Evolutionary conservation across 768 basidiomycete species (phyloP).

Genomic region (Xerocomellus amylosporus): DNA sequence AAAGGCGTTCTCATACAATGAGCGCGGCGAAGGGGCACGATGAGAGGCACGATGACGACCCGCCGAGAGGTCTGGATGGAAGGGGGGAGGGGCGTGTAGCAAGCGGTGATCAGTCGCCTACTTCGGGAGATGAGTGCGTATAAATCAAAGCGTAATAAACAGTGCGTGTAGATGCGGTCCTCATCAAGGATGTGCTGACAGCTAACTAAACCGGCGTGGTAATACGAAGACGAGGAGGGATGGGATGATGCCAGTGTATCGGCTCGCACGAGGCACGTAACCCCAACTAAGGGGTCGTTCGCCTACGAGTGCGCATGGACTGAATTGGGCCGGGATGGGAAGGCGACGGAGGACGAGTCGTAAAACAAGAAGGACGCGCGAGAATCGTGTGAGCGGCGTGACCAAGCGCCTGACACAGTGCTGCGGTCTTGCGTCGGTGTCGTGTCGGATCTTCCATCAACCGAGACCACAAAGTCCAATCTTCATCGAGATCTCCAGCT

Average conservation of each 20-base stretch:
- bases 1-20: slow-evolving; percentile 37
- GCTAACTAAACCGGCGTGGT: slow-evolving; percentile 25
- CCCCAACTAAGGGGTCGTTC: slow-evolving; percentile 82
- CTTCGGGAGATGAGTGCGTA: slow-evolving; percentile 30
- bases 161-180: slow-evolving; percentile 32
- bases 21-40: slow-evolving; percentile 17
- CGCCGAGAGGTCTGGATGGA: slow-evolving; percentile 16
- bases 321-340: slow-evolving; percentile 49
- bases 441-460: slow-evolving; percentile 53
- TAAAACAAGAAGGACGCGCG: slow-evolving; percentile 47
- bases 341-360: slow-evolving; percentile 38
- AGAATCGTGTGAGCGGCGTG: slow-evolving; percentile 44
- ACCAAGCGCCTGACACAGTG: slow-evolving; percentile 52
- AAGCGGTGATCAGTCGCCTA: slow-evolving; percentile 48
- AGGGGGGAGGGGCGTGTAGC: slow-evolving; percentile 24
- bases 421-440: slow-evolving; percentile 70
- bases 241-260: slow-evolving; percentile 63
- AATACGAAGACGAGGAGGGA: slow-evolving; percentile 22
- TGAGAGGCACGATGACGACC: slow-evolving; percentile 27
- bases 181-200: slow-evolving; percentile 24
- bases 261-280: slow-evolving; percentile 76
- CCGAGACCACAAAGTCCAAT: slow-evolving; percentile 50
- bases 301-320: slow-evolving; percentile 59
- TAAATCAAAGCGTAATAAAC: slow-evolving; percentile 46
- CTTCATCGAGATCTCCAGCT: slow-evolving; percentile 44